These are phyloP conservation scores for Termitomyces sp. DNA, from an alignment of 768 basidiomycete species.

Conservation along the genomic window DNA sequence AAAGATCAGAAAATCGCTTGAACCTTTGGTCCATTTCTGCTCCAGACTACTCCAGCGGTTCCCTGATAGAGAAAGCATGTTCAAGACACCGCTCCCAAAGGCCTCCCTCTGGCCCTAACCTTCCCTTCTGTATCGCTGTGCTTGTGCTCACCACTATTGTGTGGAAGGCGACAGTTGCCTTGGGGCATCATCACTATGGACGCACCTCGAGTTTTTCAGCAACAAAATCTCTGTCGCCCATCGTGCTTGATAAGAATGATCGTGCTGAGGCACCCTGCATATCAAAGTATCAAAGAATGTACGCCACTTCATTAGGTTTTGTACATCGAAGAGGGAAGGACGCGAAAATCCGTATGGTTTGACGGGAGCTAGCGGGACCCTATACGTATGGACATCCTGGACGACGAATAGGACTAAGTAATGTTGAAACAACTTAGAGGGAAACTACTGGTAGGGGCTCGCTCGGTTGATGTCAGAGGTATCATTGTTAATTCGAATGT, in stretches of 20 bases:
- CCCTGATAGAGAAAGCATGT: neutral
- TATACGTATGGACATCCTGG: no score
- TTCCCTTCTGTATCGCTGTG: neutral
- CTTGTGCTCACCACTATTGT: neutral
- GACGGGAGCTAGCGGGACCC: no score
- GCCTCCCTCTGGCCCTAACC: neutral
- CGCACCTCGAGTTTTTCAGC: neutral
- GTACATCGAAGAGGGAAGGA: no score
- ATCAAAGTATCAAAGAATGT: no score
- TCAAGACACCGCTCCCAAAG: neutral
- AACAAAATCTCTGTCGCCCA: neutral
- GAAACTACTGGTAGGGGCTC: no score
- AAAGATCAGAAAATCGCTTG: neutral
- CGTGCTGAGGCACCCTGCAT: neutral
- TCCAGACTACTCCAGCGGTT: neutral
- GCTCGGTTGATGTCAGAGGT: no score
- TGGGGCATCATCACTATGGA: neutral
- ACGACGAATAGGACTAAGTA: no score
- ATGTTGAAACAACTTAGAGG: no score
- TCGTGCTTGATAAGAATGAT: neutral
- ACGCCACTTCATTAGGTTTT: no score
- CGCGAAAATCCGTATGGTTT: no score
- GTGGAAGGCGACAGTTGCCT: no score
- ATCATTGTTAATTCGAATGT: no score
- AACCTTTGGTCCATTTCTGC: neutral